Conservation (phyloP, 2,329 filamentous ascomycete species). For the Aspergillus ochraceoroseus region DNA sequence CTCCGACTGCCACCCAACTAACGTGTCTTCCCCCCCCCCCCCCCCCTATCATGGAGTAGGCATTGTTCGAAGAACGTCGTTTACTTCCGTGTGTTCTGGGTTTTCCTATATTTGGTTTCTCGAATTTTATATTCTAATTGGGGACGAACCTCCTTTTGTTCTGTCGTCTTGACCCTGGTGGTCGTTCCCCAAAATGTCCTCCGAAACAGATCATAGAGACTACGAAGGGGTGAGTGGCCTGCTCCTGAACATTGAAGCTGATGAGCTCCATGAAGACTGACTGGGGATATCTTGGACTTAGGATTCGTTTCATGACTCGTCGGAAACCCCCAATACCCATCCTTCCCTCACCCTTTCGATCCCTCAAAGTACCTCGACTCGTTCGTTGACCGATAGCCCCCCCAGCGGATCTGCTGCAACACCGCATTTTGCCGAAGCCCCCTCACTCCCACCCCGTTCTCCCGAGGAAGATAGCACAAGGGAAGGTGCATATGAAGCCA, state of each 20-base stretch:
- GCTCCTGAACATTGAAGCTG: slow-evolving; percentile 8
- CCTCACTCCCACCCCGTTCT: slow-evolving; percentile 27
- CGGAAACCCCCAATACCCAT: slow-evolving; percentile 40
- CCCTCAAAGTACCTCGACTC: slow-evolving; percentile 48
- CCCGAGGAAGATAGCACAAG: slow-evolving; percentile 23
- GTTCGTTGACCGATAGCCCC: slow-evolving; percentile 55
- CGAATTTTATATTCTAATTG: slow-evolving; percentile 7
- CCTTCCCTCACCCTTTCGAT: slow-evolving; percentile 31
- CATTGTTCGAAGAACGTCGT: slow-evolving; percentile 10
- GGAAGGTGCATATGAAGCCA: slow-evolving; percentile 24
- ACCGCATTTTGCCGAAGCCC: slow-evolving; percentile 34
- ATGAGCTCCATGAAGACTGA: slow-evolving; percentile 11
- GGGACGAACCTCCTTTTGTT: slow-evolving; percentile 7
- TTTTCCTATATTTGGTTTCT: background rate
- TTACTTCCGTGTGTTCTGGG: slow-evolving; percentile 4
- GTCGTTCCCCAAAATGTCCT: slow-evolving; percentile 27
- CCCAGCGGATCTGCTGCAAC: slow-evolving; percentile 39
- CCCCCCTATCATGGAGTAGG: slow-evolving; percentile 20
- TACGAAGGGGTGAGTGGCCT: slow-evolving; percentile 39
- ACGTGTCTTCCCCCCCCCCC: slow-evolving; percentile 12
- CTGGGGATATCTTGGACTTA: slow-evolving; percentile 33
- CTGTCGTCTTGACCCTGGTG: slow-evolving; percentile 14
- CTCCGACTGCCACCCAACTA: slow-evolving; percentile 4
- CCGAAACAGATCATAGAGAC: slow-evolving; percentile 40
- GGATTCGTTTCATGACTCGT: slow-evolving; percentile 80